Conservation (phyloP, 2,329 filamentous ascomycete species). For the Rugonectria rugulosa region DNA sequence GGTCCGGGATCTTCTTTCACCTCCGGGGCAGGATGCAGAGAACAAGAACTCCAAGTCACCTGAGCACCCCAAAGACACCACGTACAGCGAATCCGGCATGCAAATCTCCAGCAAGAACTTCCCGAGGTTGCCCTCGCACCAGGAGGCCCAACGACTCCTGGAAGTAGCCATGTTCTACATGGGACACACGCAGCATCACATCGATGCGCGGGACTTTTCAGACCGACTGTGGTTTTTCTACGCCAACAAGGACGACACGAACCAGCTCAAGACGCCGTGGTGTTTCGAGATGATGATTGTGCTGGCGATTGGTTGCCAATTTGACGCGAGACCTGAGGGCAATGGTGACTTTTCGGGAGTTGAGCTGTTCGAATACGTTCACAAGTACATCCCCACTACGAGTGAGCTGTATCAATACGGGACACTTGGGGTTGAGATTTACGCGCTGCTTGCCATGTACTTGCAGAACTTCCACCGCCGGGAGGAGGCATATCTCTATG, state of each 20-base stretch:
- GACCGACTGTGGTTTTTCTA: slow-evolving; percentile 39
- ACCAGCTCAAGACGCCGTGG: slow-evolving; percentile 34
- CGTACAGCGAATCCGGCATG: slow-evolving; percentile 28
- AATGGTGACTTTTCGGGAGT: slow-evolving; percentile 35
- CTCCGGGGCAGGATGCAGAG: slow-evolving; percentile 23
- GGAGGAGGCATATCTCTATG: slow-evolving; percentile 38
- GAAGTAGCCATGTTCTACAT: slow-evolving; percentile 37
- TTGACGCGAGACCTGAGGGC: slow-evolving; percentile 36
- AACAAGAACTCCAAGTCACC: slow-evolving; percentile 31
- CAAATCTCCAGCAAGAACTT: slow-evolving; percentile 33
- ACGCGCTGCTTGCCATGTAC: slow-evolving; percentile 37
- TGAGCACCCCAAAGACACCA: slow-evolving; percentile 24
- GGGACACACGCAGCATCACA: slow-evolving; percentile 38
- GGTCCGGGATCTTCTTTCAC: slow-evolving; percentile 35
- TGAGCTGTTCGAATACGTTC: slow-evolving; percentile 36
- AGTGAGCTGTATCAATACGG: slow-evolving; percentile 38
- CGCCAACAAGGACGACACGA: slow-evolving; percentile 31
- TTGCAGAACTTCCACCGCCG: slow-evolving; percentile 36
- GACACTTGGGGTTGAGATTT: slow-evolving; percentile 40
- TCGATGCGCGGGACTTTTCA: slow-evolving; percentile 37
- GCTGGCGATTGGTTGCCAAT: slow-evolving; percentile 36
- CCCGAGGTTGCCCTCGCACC: slow-evolving; percentile 30
- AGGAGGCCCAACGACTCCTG: slow-evolving; percentile 34
- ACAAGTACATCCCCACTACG: slow-evolving; percentile 37
- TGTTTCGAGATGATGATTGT: slow-evolving; percentile 39